Evolutionary conservation across 352 stramenopile genomes (phyloP), one percentile per base, ranked within the genome.

Genomic region (Phytopythium aichiense): DNA sequence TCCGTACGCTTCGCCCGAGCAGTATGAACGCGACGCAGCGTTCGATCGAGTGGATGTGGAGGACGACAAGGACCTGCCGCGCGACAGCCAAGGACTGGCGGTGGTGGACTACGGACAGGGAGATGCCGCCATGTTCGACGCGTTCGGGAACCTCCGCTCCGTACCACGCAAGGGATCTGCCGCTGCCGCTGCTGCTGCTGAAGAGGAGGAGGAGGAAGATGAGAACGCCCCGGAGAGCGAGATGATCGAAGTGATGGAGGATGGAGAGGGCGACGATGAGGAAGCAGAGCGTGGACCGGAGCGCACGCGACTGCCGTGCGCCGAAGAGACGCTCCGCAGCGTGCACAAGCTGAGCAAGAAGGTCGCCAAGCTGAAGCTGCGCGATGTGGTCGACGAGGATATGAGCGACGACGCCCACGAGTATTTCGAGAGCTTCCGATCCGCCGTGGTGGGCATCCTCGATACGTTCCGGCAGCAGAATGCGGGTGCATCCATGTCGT

Each of bases 401-500:
- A 71, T 90, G 31, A 79, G 71, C 23, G 72, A 78, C 49, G 81
- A 93, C 57, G 69, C 81, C 40, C 72, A 86, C 37, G 69, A 89
- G 69, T 91, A 90, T 37, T 62, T 92, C 60, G 76, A 77, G 25
- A 74, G 72, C 43, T 95, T 95, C 59, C 83, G 83, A 1, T 45
- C 67, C 9, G 62, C 78, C 1, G 72, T 90, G 11, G 61, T 61
- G 25, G 61, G 64, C 1, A 64, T 81, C 30, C 81, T 87, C 3
- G 76, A 83, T 40, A 65, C 74, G 20, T 92, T 81, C 63, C 71
- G 74, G 43, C 83, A 92, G 63, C 79, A 92, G 45, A 95, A 95
- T 61, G 82, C 82, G 11, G 82, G 78, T 6, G 87, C 84, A 20
- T 95, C 87, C 6, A 95, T 95, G 87, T 60, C 81, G 0, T 95